phyloP scores from a whole-genome alignment of 2,329 filamentous ascomycete genomes.

The Ceratocystis diversiconidia region DNA sequence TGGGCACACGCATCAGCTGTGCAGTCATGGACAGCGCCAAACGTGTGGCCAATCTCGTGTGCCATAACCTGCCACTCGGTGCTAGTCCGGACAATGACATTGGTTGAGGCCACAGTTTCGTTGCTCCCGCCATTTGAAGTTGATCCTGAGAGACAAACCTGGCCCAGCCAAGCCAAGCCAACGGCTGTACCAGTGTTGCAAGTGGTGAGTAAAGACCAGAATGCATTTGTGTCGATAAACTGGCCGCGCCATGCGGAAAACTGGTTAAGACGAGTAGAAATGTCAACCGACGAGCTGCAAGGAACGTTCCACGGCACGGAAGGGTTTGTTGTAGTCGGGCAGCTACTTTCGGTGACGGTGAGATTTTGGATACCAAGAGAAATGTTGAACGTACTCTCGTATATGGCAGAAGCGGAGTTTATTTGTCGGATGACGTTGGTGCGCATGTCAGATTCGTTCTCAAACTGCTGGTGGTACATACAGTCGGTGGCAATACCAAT shows the following conservation, averaged over 20 bases:
- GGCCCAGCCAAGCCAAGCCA: slow-evolving; percentile 83
- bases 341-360: slow-evolving; percentile 59
- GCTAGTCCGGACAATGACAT: slow-evolving; percentile 71
- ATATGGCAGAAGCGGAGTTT: slow-evolving; percentile 74
- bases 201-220: slow-evolving; percentile 79
- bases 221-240: slow-evolving; percentile 66
- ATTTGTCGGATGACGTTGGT: slow-evolving; percentile 69
- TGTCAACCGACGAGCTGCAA: slow-evolving; percentile 49
- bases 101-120: slow-evolving; percentile 70
- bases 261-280: slow-evolving; percentile 66
- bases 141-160: slow-evolving; percentile 56
- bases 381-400: slow-evolving; percentile 87
- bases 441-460: slow-evolving; percentile 44
- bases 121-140: slow-evolving; percentile 38
- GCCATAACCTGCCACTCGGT: slow-evolving; percentile 94
- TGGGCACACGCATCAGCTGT: slow-evolving; percentile 51
- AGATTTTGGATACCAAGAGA: slow-evolving; percentile 80
- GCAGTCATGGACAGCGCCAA: slow-evolving; percentile 93
- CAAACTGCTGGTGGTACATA: slow-evolving; percentile 64
- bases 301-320: slow-evolving; percentile 71
- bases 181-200: slow-evolving; percentile 75
- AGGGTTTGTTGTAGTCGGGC: slow-evolving; percentile 52
- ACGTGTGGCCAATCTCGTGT: slow-evolving; percentile 87
- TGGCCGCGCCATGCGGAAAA: slow-evolving; percentile 82
- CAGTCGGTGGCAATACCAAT: slow-evolving; percentile 90